phyloP scores from a whole-genome alignment of 2,329 filamentous ascomycete species.

The Boeremia lycopersici region DNA sequence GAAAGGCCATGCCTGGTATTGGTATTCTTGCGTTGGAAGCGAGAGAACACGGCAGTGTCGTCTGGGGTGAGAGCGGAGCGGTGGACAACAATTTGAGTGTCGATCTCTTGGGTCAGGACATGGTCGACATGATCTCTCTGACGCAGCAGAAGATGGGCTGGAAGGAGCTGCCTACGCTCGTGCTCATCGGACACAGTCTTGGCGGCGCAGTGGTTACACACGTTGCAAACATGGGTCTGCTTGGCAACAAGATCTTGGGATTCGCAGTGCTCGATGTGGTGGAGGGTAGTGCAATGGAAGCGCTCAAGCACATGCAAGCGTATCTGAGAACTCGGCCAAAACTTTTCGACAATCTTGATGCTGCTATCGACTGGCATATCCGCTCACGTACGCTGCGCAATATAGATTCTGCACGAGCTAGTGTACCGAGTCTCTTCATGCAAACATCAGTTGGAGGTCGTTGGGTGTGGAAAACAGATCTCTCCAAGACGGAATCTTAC shows the following conservation, averaged over 20 bases:
- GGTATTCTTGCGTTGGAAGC: conserved; percentile 87
- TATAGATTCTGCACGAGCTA: conserved; percentile 79
- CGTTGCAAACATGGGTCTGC: conserved; percentile 69
- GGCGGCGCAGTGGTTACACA: conserved; percentile 91
- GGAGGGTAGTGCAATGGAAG: conserved; percentile 92
- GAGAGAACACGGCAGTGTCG: conserved; percentile 79
- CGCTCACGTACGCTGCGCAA: conserved; percentile 87
- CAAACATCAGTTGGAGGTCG: conserved; percentile 45
- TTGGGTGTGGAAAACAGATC: conserved; percentile 86
- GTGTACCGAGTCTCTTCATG: conserved; percentile 79
- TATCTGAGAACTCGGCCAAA: conserved; percentile 83
- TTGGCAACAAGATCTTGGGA: conserved; percentile 75
- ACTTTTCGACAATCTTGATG: conserved; percentile 76
- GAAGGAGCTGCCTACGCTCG: conserved; percentile 72
- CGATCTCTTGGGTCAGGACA: conserved; percentile 72
- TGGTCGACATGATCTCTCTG: conserved; percentile 71
- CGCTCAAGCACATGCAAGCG: conserved; percentile 89
- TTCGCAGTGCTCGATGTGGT: conserved; percentile 95
- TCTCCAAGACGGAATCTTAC: conserved; percentile 82
- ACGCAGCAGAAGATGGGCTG: conserved; percentile 74
- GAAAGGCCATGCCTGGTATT: conserved; percentile 75
- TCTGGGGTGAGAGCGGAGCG: conserved; percentile 46
- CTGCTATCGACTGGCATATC: conserved; percentile 92
- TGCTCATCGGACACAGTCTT: conserved; percentile 90
- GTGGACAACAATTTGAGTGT: conserved; percentile 71